A percentile compares a stretch with the other conserved stretches of the same genome.
These are phyloP conservation scores for Entomortierella parvispora DNA, from an alignment of 192 early-diverging fungal genomes.

Conservation along the genomic window DNA sequence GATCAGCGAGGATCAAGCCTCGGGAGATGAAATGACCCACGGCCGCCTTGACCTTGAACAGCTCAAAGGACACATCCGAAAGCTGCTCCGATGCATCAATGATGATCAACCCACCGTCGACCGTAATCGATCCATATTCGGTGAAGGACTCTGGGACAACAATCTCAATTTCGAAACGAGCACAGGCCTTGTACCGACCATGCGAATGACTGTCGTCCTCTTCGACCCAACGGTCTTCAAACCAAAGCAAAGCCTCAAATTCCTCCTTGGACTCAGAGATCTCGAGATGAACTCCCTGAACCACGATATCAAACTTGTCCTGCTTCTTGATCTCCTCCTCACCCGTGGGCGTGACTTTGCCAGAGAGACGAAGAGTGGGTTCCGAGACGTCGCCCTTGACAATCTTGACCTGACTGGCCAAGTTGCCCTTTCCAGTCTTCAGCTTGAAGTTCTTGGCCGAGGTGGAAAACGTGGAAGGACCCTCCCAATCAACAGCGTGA, in stretches of 20 bases:
- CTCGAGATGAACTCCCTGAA: conserved; percentile 10
- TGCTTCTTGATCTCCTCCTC: neutral
- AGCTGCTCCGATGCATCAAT: conserved; percentile 4
- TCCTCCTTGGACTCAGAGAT: conserved; percentile 6
- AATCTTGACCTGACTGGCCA: conserved; percentile 7
- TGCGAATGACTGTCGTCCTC: neutral
- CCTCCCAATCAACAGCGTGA: conserved; percentile 11
- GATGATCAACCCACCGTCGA: conserved; percentile 1
- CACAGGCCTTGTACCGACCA: conserved; percentile 19
- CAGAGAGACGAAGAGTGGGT: conserved; percentile 18
- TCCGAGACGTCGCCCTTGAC: neutral
- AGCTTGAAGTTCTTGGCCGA: conserved; percentile 17
- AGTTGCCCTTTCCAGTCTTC: conserved; percentile 8
- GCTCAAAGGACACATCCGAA: conserved; percentile 10
- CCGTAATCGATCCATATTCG: conserved; percentile 7
- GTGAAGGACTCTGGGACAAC: conserved; percentile 21
- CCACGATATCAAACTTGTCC: neutral
- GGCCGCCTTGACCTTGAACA: conserved; percentile 1
- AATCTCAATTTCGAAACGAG: conserved; percentile 4
- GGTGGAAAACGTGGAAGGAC: conserved; percentile 10
- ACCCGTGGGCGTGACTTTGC: conserved; percentile 7
- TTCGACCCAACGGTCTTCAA: conserved; percentile 6
- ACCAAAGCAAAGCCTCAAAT: conserved; percentile 21
- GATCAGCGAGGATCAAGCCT: neutral
- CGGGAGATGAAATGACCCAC: conserved; percentile 4